Base-by-base conservation (phyloP, 129 eudicot genomes). In the Logfia minima region DNA sequence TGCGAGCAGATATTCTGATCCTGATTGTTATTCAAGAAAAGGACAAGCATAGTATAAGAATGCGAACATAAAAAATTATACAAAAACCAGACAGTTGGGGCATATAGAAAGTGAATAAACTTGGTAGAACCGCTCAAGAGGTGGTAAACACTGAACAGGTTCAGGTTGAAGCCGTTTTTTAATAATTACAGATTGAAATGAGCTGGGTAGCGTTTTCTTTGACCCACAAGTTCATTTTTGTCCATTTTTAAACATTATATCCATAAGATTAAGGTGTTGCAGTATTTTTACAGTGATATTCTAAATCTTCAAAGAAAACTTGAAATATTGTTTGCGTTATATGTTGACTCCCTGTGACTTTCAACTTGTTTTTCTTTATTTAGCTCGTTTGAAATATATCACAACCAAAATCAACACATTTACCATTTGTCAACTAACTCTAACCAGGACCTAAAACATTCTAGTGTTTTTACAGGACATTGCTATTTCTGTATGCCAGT, bases 1-100 rank as follows among this genome's bases (percentile, higher is more conserved):
- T 90, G 82, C 66, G 96, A 82, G 79, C 98, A 93, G 70, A 88
- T 77, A 78, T 79, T 83, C 85, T 93, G 92, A 72, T 86, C 98
- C 98, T 93, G 83, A 62, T 21, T 51, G 8, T 23, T 58, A n/a
- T 34, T 53, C 48, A 61, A 69, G 63, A 35, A 18, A 22, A 70
- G 52, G 24, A 81, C 64, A 77, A 51, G 24, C 17, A 80, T 9
- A 32, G 21, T 13, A 67, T 16, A 34, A n/a, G 29, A 66, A 74
- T 51, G 43, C 26, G 60, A 43, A 55, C 19, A 4, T 22, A 7
- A 17, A 17, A 55, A 21, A 2, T 58, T 58, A 71, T 41, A 61
- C 61, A 41, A 45, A 17, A 59, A 58, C n/a, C 67, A 72, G 31
- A 52, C n/a, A 26, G 55, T 35, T 60, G 32, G n/a, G 11, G 6